Evolutionary conservation across 306 rosid species (phyloP), one percentile per base, ranked within the genome.

Genomic region (Geum urbanum): DNA sequence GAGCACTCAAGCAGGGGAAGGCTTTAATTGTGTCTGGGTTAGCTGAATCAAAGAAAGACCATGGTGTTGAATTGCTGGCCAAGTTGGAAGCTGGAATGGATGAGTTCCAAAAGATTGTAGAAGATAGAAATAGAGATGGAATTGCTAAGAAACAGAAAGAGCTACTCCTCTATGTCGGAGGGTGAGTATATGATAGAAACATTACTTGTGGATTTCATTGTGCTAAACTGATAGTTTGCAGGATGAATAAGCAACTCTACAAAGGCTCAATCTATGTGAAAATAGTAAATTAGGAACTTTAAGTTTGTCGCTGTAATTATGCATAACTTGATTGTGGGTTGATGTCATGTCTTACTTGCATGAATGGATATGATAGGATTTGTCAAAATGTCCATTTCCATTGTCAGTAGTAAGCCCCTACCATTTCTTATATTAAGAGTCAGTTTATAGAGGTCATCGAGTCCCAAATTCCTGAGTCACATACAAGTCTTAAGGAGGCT

Each of bases 1-100:
- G 96, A 54, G 70, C 87, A 19, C 88, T 94, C 76, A 86, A 86
- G 81, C 95, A 91, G 78, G 97, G 99, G 58, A 91, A 84, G 85
- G 60, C 79, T 71, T 77, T 94, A 71, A 83, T 94, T 77, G 70
- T 87, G 72, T 88, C 95, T 7, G 96, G 92, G 49, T 85, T 94
- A 78, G 95, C 97, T 49, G 97, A 88, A 66, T 77, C 97, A 6
- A 94, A 91, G 86, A 94, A 94, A 83, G 95, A 88, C 60, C 88
- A 86, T 59, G 99, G 95, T 62, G 77, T 89, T 62, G 96, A 88
- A 74, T 72, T 86, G 75, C 89, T 94, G 16, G 81, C 66, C 70
- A 94, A 91, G 89, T 81, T 94, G 80, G 97, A 94, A 74, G 81
- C 80, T 67, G 97, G 96, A 74, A 74, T 94, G 71, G 95, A 91